Conservation (phyloP, 1,284 basidiomycete genomes). For the Naganishia albida region DNA sequence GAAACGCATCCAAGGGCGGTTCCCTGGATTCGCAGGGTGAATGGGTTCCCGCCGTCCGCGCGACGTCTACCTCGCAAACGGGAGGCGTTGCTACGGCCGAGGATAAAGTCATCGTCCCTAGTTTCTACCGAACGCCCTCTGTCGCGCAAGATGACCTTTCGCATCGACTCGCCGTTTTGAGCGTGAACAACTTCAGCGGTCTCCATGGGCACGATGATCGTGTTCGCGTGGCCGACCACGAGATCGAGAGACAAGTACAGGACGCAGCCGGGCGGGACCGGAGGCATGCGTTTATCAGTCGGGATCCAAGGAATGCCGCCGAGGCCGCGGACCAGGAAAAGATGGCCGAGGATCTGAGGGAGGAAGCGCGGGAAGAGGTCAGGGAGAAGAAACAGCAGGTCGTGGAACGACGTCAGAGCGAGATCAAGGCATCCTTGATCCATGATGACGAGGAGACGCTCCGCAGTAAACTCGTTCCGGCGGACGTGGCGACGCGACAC, state of each 20-base stretch:
- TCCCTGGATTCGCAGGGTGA: constrained; percentile 18
- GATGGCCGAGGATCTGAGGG: not conserved
- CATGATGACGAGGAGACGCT: constrained; percentile 21
- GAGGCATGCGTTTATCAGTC: constrained; percentile 1
- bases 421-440: constrained; percentile 24
- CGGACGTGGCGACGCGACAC: constrained; percentile 13
- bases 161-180: constrained; percentile 32
- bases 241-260: constrained; percentile 4
- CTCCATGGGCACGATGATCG: constrained; percentile 23
- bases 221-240: constrained; percentile 16
- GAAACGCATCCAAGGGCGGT: not conserved
- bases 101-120: constrained; percentile 28
- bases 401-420: constrained; percentile 10
- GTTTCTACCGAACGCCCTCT: constrained; percentile 24
- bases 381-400: constrained; percentile 12
- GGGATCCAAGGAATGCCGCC: not conserved
- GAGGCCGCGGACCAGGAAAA: constrained; percentile 17
- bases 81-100: constrained; percentile 1
- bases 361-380: constrained; percentile 11
- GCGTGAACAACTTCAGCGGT: constrained; percentile 32
- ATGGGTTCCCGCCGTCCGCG: constrained; percentile 23
- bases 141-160: constrained; percentile 27
- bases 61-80: not conserved
- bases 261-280: constrained; percentile 6
- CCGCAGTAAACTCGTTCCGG: constrained; percentile 21